phyloP scores from a whole-genome alignment of 805 yeast genomes.

The Saturnispora galanensis region DNA sequence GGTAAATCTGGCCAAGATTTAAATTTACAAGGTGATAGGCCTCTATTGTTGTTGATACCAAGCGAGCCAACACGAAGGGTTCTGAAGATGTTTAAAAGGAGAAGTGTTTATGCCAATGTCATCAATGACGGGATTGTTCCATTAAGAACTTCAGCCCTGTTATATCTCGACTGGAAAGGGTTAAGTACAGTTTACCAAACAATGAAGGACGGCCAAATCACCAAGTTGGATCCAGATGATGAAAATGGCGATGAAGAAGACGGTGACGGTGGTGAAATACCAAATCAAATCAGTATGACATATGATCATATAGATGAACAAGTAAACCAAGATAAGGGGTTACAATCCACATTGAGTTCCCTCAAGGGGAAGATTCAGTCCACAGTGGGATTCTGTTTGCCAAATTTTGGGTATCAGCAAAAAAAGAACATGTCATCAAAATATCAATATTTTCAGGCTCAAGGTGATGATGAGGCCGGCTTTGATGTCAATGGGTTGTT shows the following conservation, averaged over 20 bases:
- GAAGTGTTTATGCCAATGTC: slow-evolving; percentile 85
- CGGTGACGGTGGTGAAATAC: slow-evolving; percentile 22
- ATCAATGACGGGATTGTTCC: slow-evolving; percentile 96
- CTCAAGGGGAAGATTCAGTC: slow-evolving; percentile 29
- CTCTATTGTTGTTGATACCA: slow-evolving; percentile 68
- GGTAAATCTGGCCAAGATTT: slow-evolving; percentile 91
- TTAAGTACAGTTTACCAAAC: slow-evolving; percentile 38
- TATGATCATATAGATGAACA: slow-evolving; percentile 6
- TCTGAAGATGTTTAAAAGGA: slow-evolving; percentile 50
- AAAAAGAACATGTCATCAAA: slow-evolving; percentile 14
- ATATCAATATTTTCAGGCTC: slow-evolving; percentile 26
- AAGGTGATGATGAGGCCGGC: slow-evolving; percentile 6
- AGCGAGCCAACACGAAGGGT: slow-evolving; percentile 60
- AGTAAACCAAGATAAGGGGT: slow-evolving; percentile 2
- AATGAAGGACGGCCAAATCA: slow-evolving; percentile 11
- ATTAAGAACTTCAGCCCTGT: slow-evolving; percentile 73
- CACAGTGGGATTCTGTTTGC: slow-evolving; percentile 35
- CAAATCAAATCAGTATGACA: slow-evolving; percentile 16
- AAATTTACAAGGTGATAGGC: slow-evolving; percentile 50
- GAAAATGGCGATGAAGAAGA: not conserved
- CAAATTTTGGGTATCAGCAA: slow-evolving; percentile 16
- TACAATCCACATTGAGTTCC: slow-evolving; percentile 7
- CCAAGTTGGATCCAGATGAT: slow-evolving; percentile 7
- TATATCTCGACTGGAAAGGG: slow-evolving; percentile 81
- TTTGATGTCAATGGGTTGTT: slow-evolving; percentile 5